phyloP scores from a whole-genome alignment of 2,329 filamentous ascomycete species.

The Colletotrichum tabaci region DNA sequence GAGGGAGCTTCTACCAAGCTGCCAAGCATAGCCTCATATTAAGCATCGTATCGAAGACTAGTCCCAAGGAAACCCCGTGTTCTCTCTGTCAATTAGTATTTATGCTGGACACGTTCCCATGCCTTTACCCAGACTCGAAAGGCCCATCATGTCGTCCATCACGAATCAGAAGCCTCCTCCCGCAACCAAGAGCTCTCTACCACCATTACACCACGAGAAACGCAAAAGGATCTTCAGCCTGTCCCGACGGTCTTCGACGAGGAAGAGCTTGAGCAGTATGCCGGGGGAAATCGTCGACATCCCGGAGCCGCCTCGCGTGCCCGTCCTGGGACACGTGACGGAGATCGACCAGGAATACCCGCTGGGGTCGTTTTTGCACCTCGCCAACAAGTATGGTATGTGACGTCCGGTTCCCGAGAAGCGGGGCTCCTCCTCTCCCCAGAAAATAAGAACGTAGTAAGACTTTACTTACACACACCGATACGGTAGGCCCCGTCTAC shows the following conservation, averaged over 20 bases:
- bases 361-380: conserved; percentile 66
- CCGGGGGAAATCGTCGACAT: conserved; percentile 40
- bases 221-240: conserved; percentile 30
- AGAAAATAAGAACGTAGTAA: too few relatives aligned
- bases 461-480: not conserved
- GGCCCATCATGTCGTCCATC: conserved; percentile 11
- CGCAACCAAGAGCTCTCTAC: not conserved
- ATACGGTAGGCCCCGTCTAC: conserved; percentile 68
- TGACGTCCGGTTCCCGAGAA: not conserved
- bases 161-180: not conserved
- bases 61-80: too few relatives aligned
- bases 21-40: not conserved
- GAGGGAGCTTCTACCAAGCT: too few relatives aligned
- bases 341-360: conserved; percentile 74
- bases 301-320: conserved; percentile 70
- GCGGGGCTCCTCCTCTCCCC: not conserved
- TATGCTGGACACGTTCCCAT: not conserved
- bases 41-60: not conserved
- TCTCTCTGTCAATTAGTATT: not conserved
- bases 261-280: conserved; percentile 46
- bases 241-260: conserved; percentile 10
- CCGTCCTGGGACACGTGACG: conserved; percentile 75
- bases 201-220: not conserved
- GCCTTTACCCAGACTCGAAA: too few relatives aligned
- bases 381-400: conserved; percentile 77